Evolutionary conservation across 73 alveolate genomes (phyloP), one percentile per base, ranked within the genome.

Genomic region (Durusdinium trenchii): DNA sequence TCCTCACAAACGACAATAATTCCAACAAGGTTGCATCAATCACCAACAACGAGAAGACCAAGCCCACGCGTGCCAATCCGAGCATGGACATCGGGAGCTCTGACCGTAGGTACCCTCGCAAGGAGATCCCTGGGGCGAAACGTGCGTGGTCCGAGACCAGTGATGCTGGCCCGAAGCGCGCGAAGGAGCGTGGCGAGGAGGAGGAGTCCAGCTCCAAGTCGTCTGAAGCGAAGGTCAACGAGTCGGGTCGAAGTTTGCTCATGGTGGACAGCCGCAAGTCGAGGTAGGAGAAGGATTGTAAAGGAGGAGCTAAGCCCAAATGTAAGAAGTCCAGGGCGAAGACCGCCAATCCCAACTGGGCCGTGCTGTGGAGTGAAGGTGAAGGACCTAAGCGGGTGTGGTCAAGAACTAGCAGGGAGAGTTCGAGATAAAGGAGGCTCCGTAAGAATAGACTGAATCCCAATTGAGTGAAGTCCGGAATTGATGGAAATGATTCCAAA

Each of bases 311-410:
- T 45, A 50, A 71, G 76, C 46, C 98, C 89, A 78, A 47, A 48
- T 69, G 98, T 76, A 91, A 57, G 36, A 91, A 50, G 35, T 91
- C 98, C 54, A 71, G 61, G 26, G 28, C 75, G 35, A n/a, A 32
- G 35, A 76, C 57, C 30, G 98, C 98, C 28, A 48, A 23, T 40
- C 60, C 94, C 1, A 38, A 52, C 36, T 75, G 14, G 14, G 42
- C 46, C 12, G 40, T 16, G 36, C 94, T 84, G 32, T 67, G 98
- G 18, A 71, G 46, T 30, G 79, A 40, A 6, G 45, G 20, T n/a
- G n/a, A 14, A 4, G 32, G 38, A 3, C 64, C 98, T 3, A 52
- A 30, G 35, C 26, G 79, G n/a, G 82, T 30, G 35, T 43, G 30
- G 98, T 91, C 98, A 52, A 78, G 28, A 32, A 46, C 57, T 23